Evolutionary conservation across 768 basidiomycete species (phyloP), one percentile per base, ranked within the genome.

Genomic region (Psilocybe subaeruginosa): DNA sequence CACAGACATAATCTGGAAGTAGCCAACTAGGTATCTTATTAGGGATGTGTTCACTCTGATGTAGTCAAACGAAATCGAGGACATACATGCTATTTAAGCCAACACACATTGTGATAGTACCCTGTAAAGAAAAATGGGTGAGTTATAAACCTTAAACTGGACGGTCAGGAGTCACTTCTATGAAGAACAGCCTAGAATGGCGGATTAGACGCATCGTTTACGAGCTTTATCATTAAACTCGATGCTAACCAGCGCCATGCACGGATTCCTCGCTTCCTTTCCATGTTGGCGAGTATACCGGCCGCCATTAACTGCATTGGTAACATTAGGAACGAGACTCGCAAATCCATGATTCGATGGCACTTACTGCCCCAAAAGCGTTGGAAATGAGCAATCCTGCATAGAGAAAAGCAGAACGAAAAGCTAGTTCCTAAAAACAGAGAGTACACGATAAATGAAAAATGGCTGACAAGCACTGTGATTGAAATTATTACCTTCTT

Each of bases 231-330:
- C 33, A 35, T 35, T 35, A 35, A 35, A 35, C 33, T 35, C 6
- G 33, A 31, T 43, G 39, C 51, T n/a, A 4, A 53, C 51, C 51
- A 53, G 5, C 51, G 51, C 51, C 51, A 92, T 8, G 87, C 89
- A 29, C 85, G 70, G 45, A 89, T 85, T 2, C 89, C 90, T 3
- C 82, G 75, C 54, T 78, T 79, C 1, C 88, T 89, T 62, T 92
- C 82, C 89, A 92, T 88, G 45, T 78, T 80, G 1, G 78, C 75
- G 12, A 93, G 78, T 58, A 92, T 88, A 11, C 88, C 90, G 16
- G 90, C 90, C 14, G 89, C 91, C 68, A 91, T 84, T 6, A 91
- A 70, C 85, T 89, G 61, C 52, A 58, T 19, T 12, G 3, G 17
- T 27, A 30, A 3, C 11, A 11, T 35, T 35, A 35, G 6, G 33